phyloP scores from a whole-genome alignment of 1,139 yeast genomes.

The Saccharomyces hybrid region DNA sequence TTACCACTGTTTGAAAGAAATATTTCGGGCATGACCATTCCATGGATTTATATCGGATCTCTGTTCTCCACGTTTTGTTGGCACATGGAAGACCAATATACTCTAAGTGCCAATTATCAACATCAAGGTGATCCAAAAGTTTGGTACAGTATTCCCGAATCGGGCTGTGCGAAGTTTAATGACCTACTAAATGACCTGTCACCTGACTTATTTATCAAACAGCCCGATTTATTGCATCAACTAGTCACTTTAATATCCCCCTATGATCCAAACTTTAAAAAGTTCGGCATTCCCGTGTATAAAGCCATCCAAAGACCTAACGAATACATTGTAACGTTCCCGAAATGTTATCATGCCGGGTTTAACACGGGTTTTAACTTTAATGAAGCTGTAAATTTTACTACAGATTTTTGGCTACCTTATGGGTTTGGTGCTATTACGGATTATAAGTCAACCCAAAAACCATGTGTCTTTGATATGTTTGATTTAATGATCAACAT shows the following conservation, averaged over 20 bases:
- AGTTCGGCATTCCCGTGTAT: conserved; percentile 52
- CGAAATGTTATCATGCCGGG: conserved; percentile 75
- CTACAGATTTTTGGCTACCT: conserved; percentile 60
- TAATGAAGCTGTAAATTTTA: conserved; percentile 77
- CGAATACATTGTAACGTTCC: conserved; percentile 67
- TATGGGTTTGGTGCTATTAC: conserved; percentile 52
- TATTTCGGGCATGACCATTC: conserved; percentile 76
- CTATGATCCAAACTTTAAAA: conserved; percentile 35
- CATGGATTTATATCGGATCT: conserved; percentile 76
- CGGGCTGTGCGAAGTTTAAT: conserved; percentile 49
- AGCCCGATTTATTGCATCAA: conserved; percentile 85
- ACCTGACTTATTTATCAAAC: conserved; percentile 79
- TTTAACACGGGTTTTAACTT: conserved; percentile 71
- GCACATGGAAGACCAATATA: conserved; percentile 81
- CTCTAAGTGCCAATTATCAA: conserved; percentile 70
- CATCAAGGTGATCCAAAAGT: conserved; percentile 68
- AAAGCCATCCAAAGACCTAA: conserved; percentile 79
- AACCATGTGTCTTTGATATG: conserved; percentile 35
- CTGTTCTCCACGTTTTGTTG: conserved; percentile 72
- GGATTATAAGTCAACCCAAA: conserved; percentile 42
- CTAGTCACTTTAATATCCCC: conserved; percentile 78
- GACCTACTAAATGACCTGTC: conserved; percentile 47
- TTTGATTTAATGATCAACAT: conserved; percentile 31
- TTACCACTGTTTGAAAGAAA: conserved; percentile 52
- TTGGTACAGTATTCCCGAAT: conserved; percentile 72